Evolutionary conservation across 345 rosid species (phyloP).

Genomic region (Capsella bursapastoris): DNA sequence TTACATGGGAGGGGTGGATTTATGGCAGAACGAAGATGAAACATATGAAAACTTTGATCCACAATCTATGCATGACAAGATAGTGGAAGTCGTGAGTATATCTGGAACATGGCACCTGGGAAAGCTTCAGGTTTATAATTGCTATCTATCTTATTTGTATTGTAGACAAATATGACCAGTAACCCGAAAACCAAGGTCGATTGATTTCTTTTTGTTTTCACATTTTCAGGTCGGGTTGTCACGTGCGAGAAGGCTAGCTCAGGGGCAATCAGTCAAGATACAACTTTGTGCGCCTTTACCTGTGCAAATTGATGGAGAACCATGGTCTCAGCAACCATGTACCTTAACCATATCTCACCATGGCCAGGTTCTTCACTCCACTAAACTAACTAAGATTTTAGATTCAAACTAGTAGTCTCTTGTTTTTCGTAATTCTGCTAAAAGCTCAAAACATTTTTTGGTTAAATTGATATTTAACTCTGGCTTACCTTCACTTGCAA

Average conservation of each 20-base stretch:
- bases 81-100: conserved; percentile 86
- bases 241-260: conserved; percentile 95
- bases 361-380: conserved; percentile 66
- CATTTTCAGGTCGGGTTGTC: conserved; percentile 83
- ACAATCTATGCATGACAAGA: conserved; percentile 89
- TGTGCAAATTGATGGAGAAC: conserved; percentile 97
- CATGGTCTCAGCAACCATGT: conserved; percentile 91
- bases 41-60: conserved; percentile 76
- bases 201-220: background rate
- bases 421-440: background rate
- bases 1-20: conserved; percentile 95
- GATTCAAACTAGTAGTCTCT: background rate
- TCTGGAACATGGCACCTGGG: conserved; percentile 98
- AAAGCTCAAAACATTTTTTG: conserved; percentile 1
- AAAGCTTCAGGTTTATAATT: conserved; percentile 57
- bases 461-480: conserved; percentile 10
- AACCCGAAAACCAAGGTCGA: background rate
- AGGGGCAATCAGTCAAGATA: conserved; percentile 87
- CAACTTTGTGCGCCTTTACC: conserved; percentile 80
- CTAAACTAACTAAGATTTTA: background rate
- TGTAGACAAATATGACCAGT: background rate
- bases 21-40: conserved; percentile 94
- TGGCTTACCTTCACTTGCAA: background rate
- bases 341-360: conserved; percentile 81
- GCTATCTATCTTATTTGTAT: conserved; percentile 5